Percentiles rank a stretch among this genome's conserved stretches.
Evolutionary conservation across 1,284 basidiomycete genomes (phyloP).

Genomic region (Exobasidium cylindrosporum): DNA sequence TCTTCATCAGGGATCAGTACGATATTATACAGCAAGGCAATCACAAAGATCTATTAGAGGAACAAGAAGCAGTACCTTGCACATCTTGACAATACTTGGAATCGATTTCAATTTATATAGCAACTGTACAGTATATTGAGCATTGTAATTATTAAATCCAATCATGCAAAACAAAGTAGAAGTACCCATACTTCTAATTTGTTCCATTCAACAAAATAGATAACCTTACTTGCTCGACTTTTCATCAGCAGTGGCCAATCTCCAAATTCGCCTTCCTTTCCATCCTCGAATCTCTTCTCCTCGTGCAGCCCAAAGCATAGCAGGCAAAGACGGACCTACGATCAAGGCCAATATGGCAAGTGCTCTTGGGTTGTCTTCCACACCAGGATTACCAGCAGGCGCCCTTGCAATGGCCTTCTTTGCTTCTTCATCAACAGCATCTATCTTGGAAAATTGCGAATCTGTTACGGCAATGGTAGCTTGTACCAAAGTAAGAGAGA

Average conservation of each 20-base stretch:
- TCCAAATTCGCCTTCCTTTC: constrained; percentile 9
- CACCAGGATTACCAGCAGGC: constrained; percentile 11
- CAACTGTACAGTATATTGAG: too few relatives aligned
- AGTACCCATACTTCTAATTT: too few relatives aligned
- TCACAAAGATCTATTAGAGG: background rate
- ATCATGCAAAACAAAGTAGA: too few relatives aligned
- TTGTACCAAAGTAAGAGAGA: background rate
- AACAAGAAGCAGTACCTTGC: too few relatives aligned
- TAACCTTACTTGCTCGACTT: background rate
- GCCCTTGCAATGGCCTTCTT: constrained; percentile 3
- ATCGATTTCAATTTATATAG: too few relatives aligned
- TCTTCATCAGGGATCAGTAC: constrained; percentile 4
- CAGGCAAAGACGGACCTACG: background rate
- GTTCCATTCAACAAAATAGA: too few relatives aligned
- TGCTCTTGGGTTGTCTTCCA: constrained; percentile 5
- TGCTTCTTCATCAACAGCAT: constrained; percentile 9
- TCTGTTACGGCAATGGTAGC: background rate
- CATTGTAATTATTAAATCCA: too few relatives aligned
- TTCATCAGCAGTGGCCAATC: background rate
- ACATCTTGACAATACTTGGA: too few relatives aligned
- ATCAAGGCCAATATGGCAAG: background rate
- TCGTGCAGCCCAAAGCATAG: constrained; percentile 3
- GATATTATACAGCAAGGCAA: background rate
- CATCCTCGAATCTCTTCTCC: constrained; percentile 6
- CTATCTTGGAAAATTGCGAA: background rate